Evolutionary conservation across 1,284 basidiomycete genomes (phyloP).

Genomic region (Hemileia vastatrix): DNA sequence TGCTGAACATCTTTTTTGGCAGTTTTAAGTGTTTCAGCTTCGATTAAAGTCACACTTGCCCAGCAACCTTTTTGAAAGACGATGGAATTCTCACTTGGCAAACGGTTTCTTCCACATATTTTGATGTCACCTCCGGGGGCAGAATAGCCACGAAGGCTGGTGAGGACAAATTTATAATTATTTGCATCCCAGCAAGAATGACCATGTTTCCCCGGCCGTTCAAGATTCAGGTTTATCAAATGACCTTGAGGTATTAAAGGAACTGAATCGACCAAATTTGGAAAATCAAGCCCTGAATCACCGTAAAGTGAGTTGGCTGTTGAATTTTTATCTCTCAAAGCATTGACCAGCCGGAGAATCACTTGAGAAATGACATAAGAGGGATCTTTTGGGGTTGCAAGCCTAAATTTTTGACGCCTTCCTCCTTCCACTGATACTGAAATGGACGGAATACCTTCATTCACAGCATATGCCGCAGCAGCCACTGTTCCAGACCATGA

Average conservation of each 20-base stretch:
- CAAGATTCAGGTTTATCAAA: neutral
- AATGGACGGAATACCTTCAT: neutral
- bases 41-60: neutral
- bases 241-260: neutral
- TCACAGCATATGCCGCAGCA: neutral
- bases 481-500: neutral
- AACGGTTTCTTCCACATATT: neutral
- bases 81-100: neutral
- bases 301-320: too few species aligned
- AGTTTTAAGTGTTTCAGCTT: too few species aligned
- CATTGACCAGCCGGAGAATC: neutral
- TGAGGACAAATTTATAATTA: constrained; percentile 2
- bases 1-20: too few species aligned
- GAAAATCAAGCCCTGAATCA: too few species aligned
- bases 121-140: neutral
- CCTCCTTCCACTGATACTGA: neutral
- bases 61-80: constrained; percentile 1
- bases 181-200: neutral
- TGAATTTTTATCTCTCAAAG: neutral
- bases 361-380: neutral
- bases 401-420: neutral
- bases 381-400: neutral
- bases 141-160: neutral
- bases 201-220: neutral
- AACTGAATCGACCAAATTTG: too few species aligned